Evolutionary conservation across 228 moss, liverwort and hornwort species (phyloP).

Genomic region (Sphagnum magellanicum): DNA sequence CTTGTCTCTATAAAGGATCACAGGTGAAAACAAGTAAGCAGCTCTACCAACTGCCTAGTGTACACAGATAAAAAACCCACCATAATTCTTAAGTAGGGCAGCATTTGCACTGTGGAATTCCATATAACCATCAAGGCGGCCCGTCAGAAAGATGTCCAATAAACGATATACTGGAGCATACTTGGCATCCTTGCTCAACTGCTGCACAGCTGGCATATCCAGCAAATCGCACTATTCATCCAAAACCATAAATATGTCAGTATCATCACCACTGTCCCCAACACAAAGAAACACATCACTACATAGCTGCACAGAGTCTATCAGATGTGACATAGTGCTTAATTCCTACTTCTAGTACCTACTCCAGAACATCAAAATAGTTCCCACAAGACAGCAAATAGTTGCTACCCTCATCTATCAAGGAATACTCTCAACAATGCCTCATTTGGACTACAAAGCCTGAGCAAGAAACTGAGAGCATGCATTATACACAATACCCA

Average conservation of each 20-base stretch:
- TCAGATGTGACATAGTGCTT: background rate
- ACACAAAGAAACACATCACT: too few species aligned
- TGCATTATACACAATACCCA: slow-evolving; percentile 12
- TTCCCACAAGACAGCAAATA: too few species aligned
- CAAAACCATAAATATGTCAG: slow-evolving; percentile 1
- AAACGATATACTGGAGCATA: slow-evolving; percentile 68
- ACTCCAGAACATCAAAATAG: too few species aligned
- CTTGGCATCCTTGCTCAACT: slow-evolving; percentile 72
- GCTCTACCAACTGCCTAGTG: too few species aligned
- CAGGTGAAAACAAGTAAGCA: too few species aligned
- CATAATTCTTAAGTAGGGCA: slow-evolving; percentile 60
- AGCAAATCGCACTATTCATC: slow-evolving; percentile 70
- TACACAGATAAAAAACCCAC: slow-evolving; percentile 19
- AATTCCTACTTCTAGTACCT: too few species aligned
- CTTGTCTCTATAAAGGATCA: too few species aligned
- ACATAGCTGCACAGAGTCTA: too few species aligned
- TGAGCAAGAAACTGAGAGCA: too few species aligned
- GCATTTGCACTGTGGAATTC: slow-evolving; percentile 75
- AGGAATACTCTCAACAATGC: too few species aligned
- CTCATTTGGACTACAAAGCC: too few species aligned
- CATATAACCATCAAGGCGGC: slow-evolving; percentile 79
- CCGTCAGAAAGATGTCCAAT: slow-evolving; percentile 81
- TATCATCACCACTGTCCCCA: background rate
- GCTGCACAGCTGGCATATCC: slow-evolving; percentile 73
- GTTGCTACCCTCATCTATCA: too few species aligned